Evolutionary conservation across 176 grass and related monocot genomes (phyloP).

Genomic region (Lolium rigidum): DNA sequence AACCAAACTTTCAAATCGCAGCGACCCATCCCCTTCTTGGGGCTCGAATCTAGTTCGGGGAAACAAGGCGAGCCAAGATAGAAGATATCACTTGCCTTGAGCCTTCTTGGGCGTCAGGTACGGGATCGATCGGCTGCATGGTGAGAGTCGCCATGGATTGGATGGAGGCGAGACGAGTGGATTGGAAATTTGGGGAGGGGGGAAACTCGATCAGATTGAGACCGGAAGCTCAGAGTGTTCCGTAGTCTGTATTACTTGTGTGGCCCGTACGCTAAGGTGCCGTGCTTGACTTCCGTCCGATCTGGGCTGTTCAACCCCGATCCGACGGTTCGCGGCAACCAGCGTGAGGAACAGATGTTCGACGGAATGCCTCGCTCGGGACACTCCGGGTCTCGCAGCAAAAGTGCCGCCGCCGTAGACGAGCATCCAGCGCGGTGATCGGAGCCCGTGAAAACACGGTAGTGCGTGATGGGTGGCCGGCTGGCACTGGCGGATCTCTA

Average conservation of each 20-base stretch:
- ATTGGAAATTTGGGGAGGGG: not conserved
- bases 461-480: too few relatives aligned
- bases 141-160: slow-evolving; percentile 50
- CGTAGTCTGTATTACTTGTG: not conserved
- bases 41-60: not conserved
- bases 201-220: not conserved
- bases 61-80: not conserved
- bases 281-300: slow-evolving; percentile 19
- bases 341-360: not conserved
- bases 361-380: not conserved
- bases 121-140: slow-evolving; percentile 49
- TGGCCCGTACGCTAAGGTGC: slow-evolving; percentile 3
- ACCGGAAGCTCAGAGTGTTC: not conserved
- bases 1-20: not conserved
- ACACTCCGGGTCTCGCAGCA: not conserved
- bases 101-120: not conserved
- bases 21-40: not conserved
- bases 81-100: slow-evolving; percentile 41
- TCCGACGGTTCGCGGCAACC: not conserved
- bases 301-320: not conserved
- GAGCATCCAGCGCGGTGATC: too few relatives aligned
- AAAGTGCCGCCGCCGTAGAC: not conserved
- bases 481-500: too few relatives aligned
- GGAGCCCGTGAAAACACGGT: too few relatives aligned
- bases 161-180: not conserved